Conservation (phyloP, 208 protist genomes). For the Strigomonas culicis region DNA sequence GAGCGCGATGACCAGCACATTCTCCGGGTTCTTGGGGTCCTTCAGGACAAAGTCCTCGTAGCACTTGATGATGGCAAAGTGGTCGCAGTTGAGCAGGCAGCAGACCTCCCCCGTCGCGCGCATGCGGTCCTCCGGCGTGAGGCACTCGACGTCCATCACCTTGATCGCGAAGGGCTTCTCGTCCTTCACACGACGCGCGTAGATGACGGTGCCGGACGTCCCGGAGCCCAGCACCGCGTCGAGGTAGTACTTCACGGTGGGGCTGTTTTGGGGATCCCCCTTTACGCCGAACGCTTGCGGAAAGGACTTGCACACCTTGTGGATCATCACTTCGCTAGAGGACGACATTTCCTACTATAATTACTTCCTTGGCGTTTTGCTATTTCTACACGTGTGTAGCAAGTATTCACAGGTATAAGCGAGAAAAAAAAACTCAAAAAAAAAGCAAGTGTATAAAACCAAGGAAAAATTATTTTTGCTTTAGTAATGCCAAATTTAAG, state of each 20-base stretch:
- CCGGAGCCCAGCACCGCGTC: slow-evolving; percentile 44
- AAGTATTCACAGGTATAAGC: not conserved
- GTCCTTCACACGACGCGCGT: slow-evolving; percentile 83
- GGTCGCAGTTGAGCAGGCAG: slow-evolving; percentile 71
- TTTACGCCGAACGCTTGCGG: slow-evolving; percentile 30
- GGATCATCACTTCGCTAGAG: slow-evolving; percentile 24
- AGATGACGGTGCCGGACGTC: slow-evolving; percentile 88
- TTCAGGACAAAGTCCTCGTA: slow-evolving; percentile 64
- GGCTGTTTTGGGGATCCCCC: slow-evolving; percentile 17
- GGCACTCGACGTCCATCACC: slow-evolving; percentile 91
- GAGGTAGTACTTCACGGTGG: slow-evolving; percentile 48
- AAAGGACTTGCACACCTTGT: slow-evolving; percentile 33
- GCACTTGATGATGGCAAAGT: slow-evolving; percentile 91
- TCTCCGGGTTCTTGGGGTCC: slow-evolving; percentile 47
- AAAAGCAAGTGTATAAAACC: slow-evolving; percentile 5
- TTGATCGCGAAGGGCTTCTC: slow-evolving; percentile 67
- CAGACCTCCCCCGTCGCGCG: slow-evolving; percentile 57
- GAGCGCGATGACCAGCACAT: slow-evolving; percentile 64
- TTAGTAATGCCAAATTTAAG: not conserved
- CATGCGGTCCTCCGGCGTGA: slow-evolving; percentile 73
- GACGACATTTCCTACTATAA: slow-evolving; percentile 4
- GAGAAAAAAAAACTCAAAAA: slow-evolving; percentile 11
- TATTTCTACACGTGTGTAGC: not conserved
- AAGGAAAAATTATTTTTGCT: not conserved
- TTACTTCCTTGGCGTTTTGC: not conserved